phyloP scores from a whole-genome alignment of 2,329 filamentous ascomycete genomes.

The Pseudogymnoascus sp. region DNA sequence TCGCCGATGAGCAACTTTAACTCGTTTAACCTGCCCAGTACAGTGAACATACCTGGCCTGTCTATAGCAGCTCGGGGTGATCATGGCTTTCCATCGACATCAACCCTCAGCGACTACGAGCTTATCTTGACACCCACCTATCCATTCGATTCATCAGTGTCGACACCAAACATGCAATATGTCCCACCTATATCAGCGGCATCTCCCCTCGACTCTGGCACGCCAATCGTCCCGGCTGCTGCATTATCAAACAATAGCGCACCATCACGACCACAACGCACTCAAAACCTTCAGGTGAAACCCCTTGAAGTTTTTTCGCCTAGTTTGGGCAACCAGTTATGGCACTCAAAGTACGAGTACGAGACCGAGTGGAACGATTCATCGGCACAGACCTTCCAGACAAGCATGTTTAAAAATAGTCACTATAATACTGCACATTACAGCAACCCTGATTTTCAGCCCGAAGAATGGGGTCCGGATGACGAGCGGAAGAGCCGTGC shows the following conservation, averaged over 20 bases:
- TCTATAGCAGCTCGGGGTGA: conserved; percentile 18
- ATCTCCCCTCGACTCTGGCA: neutral
- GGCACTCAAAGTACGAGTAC: conserved; percentile 26
- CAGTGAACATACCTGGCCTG: conserved; percentile 26
- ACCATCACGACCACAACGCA: neutral
- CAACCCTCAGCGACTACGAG: neutral
- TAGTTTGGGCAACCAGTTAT: conserved; percentile 19
- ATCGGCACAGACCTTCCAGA: conserved; percentile 29
- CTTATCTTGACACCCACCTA: neutral
- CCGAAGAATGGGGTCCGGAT: conserved; percentile 39
- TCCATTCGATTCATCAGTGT: neutral
- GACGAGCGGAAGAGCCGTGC: conserved; percentile 20
- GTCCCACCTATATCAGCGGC: neutral
- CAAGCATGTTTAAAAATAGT: conserved; percentile 55
- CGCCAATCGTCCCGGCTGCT: conserved; percentile 18
- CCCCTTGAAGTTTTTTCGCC: neutral
- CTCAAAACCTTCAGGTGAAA: neutral
- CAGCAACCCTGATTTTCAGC: conserved; percentile 54
- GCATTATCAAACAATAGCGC: conserved; percentile 25
- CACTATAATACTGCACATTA: conserved; percentile 60
- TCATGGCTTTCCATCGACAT: conserved; percentile 19
- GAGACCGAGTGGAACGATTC: conserved; percentile 19
- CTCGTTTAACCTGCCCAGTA: neutral
- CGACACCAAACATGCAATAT: neutral
- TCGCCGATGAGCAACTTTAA: conserved; percentile 12